Percentiles rank a stretch among this genome's conserved stretches.
phyloP scores from a whole-genome alignment of 2,329 filamentous ascomycete genomes.

The Sarocladium brachiariae region DNA sequence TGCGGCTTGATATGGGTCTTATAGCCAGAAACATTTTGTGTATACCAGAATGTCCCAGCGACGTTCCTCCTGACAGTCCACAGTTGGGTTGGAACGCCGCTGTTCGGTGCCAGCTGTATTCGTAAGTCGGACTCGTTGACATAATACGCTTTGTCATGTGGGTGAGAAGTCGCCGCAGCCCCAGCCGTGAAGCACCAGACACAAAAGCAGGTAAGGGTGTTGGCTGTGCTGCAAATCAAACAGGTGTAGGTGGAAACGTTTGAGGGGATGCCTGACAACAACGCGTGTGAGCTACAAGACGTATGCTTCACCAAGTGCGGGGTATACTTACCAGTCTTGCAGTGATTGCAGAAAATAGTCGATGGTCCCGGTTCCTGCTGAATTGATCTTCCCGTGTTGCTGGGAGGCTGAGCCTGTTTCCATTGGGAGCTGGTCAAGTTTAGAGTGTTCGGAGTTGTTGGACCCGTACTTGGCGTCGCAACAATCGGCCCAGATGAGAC shows the following conservation, averaged over 20 bases:
- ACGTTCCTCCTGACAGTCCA: constrained; percentile 22
- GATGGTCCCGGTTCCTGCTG: neutral
- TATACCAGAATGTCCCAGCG: constrained; percentile 20
- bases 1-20: constrained; percentile 19
- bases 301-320: neutral
- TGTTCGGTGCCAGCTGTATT: constrained; percentile 14
- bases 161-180: constrained; percentile 16
- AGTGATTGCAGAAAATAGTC: constrained; percentile 4
- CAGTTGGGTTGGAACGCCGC: constrained; percentile 13
- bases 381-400: too few relatives aligned
- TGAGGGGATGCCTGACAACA: constrained; percentile 13
- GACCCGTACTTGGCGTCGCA: too few relatives aligned
- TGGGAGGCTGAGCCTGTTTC: too few relatives aligned
- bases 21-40: constrained; percentile 18
- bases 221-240: constrained; percentile 21
- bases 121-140: constrained; percentile 20
- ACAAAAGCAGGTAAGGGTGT: constrained; percentile 16
- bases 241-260: constrained; percentile 21
- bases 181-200: constrained; percentile 22
- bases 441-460: too few relatives aligned
- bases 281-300: neutral
- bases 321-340: constrained; percentile 1
- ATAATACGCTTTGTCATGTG: constrained; percentile 20
- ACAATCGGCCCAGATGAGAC: too few relatives aligned
- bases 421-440: too few relatives aligned